These are phyloP conservation scores for Phytophthora fragariaefolia DNA, from an alignment of 352 stramenopile genomes.

Conservation along the genomic window DNA sequence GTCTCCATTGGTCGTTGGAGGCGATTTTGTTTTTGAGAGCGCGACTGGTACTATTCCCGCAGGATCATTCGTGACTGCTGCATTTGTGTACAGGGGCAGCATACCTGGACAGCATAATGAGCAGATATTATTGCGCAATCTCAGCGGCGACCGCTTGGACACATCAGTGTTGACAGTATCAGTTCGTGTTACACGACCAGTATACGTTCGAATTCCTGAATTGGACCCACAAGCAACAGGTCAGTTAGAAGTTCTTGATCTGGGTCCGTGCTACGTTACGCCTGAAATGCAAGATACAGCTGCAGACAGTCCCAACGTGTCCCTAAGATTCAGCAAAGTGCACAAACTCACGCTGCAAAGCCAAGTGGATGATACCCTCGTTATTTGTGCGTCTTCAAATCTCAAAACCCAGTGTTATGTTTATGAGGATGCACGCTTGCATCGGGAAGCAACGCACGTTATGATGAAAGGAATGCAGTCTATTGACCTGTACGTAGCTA, in stretches of 20 bases:
- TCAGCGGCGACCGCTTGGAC: slow-evolving; percentile 81
- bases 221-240: slow-evolving; percentile 81
- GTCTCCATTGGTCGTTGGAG: slow-evolving; percentile 37
- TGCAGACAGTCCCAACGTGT: slow-evolving; percentile 75
- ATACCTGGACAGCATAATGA: slow-evolving; percentile 77
- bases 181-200: slow-evolving; percentile 74
- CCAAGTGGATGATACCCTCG: slow-evolving; percentile 76
- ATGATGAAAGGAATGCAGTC: slow-evolving; percentile 66
- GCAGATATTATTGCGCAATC: slow-evolving; percentile 83
- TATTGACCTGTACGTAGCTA: slow-evolving; percentile 80
- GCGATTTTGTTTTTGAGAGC: slow-evolving; percentile 78
- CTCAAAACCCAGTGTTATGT: slow-evolving; percentile 91
- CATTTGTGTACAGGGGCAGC: slow-evolving; percentile 76
- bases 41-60: slow-evolving; percentile 74
- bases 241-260: slow-evolving; percentile 72
- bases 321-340: slow-evolving; percentile 87
- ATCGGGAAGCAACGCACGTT: slow-evolving; percentile 80
- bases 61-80: slow-evolving; percentile 49
- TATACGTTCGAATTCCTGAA: slow-evolving; percentile 87
- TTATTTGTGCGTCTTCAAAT: slow-evolving; percentile 86
- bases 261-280: slow-evolving; percentile 87
- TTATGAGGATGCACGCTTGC: slow-evolving; percentile 75
- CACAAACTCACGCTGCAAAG: slow-evolving; percentile 85
- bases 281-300: slow-evolving; percentile 85
- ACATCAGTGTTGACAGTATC: slow-evolving; percentile 70